phyloP scores from a whole-genome alignment of 106 monocot species.

The Gastrodia elata region DNA sequence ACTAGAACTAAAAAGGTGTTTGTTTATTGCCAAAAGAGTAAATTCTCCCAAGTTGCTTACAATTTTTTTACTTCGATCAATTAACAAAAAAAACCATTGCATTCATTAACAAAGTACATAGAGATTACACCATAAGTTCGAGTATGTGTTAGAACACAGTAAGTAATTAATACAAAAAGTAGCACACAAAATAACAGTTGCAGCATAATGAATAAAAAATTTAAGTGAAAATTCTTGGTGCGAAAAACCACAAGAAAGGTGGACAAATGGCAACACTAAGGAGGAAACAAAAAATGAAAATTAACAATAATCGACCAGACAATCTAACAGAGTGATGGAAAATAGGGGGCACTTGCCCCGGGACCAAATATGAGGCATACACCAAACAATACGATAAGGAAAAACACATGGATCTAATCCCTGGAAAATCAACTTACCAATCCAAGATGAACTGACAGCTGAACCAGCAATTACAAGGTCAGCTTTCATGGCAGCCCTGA shows the following conservation, averaged over 20 bases:
- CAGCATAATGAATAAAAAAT: no score
- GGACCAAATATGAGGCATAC: no score
- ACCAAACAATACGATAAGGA: no score
- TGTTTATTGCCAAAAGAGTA: background rate
- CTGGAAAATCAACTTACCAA: slow-evolving; percentile 41
- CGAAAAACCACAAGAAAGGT: no score
- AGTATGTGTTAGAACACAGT: background rate
- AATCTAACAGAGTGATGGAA: no score
- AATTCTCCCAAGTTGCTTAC: background rate
- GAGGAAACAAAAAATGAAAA: no score
- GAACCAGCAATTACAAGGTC: slow-evolving; percentile 87
- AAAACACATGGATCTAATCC: background rate
- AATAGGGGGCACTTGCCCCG: no score
- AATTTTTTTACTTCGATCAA: background rate
- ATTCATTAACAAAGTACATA: background rate
- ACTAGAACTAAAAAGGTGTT: background rate
- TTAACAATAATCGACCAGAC: no score
- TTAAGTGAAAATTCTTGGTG: no score
- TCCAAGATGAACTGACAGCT: slow-evolving; percentile 90
- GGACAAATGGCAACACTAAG: no score
- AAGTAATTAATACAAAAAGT: no score
- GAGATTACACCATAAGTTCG: background rate
- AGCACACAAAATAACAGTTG: no score
- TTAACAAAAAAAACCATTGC: background rate
- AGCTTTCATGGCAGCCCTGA: slow-evolving; percentile 60